These are phyloP conservation scores for Russula lepida DNA, from an alignment of 768 basidiomycete genomes.

Conservation along the genomic window DNA sequence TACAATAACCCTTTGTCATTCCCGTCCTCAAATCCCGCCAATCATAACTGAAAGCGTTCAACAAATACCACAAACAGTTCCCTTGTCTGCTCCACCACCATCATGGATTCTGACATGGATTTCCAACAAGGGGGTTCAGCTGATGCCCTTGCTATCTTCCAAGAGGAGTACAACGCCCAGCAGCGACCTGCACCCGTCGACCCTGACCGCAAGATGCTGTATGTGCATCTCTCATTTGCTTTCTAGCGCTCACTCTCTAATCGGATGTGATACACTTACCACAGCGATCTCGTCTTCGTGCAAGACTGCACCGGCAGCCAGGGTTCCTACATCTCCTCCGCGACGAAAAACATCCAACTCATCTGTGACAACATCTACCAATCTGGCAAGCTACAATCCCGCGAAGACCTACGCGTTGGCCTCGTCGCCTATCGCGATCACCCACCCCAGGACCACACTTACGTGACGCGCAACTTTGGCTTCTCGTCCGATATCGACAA, in stretches of 20 bases:
- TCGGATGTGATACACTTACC: background rate
- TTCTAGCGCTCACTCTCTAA: background rate
- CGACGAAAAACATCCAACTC: constrained; percentile 92
- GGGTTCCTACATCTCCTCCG: constrained; percentile 84
- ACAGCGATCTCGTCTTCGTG: constrained; percentile 87
- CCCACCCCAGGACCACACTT: constrained; percentile 95
- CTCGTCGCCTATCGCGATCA: constrained; percentile 95
- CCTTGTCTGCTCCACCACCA: constrained; percentile 9
- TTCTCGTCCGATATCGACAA: constrained; percentile 88
- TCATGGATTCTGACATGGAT: constrained; percentile 80
- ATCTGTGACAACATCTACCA: constrained; percentile 94
- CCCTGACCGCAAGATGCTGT: constrained; percentile 65
- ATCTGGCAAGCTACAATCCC: constrained; percentile 80
- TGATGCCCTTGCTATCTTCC: constrained; percentile 26
- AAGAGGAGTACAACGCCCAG: constrained; percentile 29
- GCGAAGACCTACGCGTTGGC: constrained; percentile 86
- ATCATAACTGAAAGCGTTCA: background rate
- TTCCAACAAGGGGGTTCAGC: constrained; percentile 37
- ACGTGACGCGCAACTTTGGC: constrained; percentile 86
- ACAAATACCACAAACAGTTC: constrained; percentile 1
- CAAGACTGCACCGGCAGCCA: constrained; percentile 94
- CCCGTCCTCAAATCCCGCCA: background rate
- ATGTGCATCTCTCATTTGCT: constrained; percentile 28
- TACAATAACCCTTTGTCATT: constrained; percentile 6
- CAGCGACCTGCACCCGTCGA: constrained; percentile 30